These are phyloP conservation scores for Calonectria pauciramosa DNA, from an alignment of 2,329 filamentous ascomycete species.

Conservation along the genomic window DNA sequence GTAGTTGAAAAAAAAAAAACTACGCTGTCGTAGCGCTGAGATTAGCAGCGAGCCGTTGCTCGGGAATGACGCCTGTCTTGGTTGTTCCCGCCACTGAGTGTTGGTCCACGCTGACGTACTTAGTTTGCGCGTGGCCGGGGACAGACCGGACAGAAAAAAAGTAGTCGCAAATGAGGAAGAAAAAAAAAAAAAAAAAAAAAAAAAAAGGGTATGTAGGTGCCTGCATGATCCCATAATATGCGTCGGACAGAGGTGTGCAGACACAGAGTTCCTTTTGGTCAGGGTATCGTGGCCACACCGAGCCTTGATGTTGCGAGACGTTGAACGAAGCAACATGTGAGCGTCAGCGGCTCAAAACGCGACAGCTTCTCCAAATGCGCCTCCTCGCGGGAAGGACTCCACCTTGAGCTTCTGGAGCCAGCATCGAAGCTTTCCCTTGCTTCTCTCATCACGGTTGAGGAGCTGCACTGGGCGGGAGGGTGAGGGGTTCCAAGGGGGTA, in stretches of 20 bases:
- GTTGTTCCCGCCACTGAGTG: constrained; percentile 43
- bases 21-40: constrained; percentile 28
- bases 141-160: constrained; percentile 2
- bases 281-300: constrained; percentile 22
- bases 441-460: constrained; percentile 41
- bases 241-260: constrained; percentile 19
- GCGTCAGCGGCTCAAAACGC: constrained; percentile 43
- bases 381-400: constrained; percentile 47
- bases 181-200: constrained; percentile 11
- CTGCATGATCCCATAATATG: constrained; percentile 27
- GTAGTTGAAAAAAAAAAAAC: constrained; percentile 7
- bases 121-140: not conserved
- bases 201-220: constrained; percentile 8
- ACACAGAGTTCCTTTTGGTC: not conserved
- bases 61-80: constrained; percentile 47
- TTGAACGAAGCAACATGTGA: constrained; percentile 34
- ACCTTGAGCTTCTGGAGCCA: constrained; percentile 47
- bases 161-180: constrained; percentile 9
- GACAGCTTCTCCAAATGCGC: constrained; percentile 45
- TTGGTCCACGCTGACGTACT: constrained; percentile 20
- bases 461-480: constrained; percentile 46
- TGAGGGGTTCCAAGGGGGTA: constrained; percentile 45
- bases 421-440: constrained; percentile 46
- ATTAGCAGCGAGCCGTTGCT: constrained; percentile 33
- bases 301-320: constrained; percentile 27